These are phyloP conservation scores for Lomentospora prolificans DNA, from an alignment of 2,329 filamentous ascomycete species.

Conservation along the genomic window DNA sequence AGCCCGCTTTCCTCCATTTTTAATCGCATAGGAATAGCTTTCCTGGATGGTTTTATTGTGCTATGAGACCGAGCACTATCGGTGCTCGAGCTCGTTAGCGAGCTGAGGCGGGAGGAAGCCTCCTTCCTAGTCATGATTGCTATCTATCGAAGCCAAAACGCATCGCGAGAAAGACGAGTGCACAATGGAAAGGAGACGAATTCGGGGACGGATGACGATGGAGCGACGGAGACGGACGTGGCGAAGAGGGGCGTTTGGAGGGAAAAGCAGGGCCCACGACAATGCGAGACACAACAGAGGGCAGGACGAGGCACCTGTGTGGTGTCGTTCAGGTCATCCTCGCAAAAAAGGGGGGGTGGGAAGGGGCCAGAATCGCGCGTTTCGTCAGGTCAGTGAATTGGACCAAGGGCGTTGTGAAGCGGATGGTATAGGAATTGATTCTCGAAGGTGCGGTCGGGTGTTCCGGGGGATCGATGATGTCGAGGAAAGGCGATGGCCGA, in stretches of 20 bases:
- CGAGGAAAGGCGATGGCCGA: no score
- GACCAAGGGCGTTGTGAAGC: no score
- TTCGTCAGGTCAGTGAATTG: no score
- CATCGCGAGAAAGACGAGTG: not conserved
- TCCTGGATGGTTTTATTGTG: slow-evolving; percentile 41
- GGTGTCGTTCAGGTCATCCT: not conserved
- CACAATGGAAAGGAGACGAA: no score
- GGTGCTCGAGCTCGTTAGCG: slow-evolving; percentile 54
- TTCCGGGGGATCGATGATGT: no score
- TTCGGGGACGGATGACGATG: not conserved
- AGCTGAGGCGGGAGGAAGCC: slow-evolving; percentile 53
- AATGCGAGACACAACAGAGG: not conserved
- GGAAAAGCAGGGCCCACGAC: not conserved
- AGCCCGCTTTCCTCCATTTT: slow-evolving; percentile 34
- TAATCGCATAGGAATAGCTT: slow-evolving; percentile 19
- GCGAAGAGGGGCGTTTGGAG: not conserved
- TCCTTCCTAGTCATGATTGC: slow-evolving; percentile 60
- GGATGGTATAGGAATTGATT: no score
- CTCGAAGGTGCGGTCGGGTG: no score
- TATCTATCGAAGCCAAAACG: not conserved
- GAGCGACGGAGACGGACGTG: not conserved
- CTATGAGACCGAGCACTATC: slow-evolving; percentile 57
- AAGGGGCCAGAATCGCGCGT: not conserved
- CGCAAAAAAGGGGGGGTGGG: not conserved
- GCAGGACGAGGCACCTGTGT: not conserved